Evolutionary conservation across 805 yeast genomes (phyloP), one percentile per base, ranked within the genome.

Genomic region (Metschnikowia baotianmanensis): DNA sequence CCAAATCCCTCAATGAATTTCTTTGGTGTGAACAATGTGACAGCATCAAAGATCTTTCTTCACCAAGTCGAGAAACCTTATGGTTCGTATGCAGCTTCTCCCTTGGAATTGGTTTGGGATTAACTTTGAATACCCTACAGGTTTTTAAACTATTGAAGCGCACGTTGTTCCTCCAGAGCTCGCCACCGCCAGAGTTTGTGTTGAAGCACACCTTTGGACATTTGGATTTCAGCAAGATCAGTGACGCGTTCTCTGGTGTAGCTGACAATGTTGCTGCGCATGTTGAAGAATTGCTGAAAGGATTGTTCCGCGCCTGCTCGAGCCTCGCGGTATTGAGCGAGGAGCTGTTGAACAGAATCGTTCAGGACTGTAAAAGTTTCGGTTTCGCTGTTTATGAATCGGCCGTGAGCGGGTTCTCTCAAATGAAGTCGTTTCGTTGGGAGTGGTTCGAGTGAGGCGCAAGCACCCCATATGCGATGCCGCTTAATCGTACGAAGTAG

Each of bases 101-200:
- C 1, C 21, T 67, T 17, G 72, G 72, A 1, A 51, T 67, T 25
- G 69, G 72, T 1, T 50, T 69, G 15, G 72, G 74, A 2, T 42
- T 46, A 8, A 23, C 50, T 2, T 20, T 48, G 19, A 40, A 62
- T 8, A 44, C 65, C 12, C 47, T 57, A 5, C 52, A 54, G 8
- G 30, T 51, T 4, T 28, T 50, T 31, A 31, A 29, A n/a, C 17
- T 35, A 8, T n/a, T 36, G 7, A 31, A 34, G 25, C 24, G 37
- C 17, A 13, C 34, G 13, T 19, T 40, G 29, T 40, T 40, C 12
- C 12, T 40, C 15, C 19, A 24, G 6, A 8, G 24, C 3, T 16
- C 39, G 6, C 22, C 36, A 15, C 3, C 31, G 6, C 31, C 34
- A 3, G 29, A 34, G n/a, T 17, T n/a, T 12, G 21, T 25, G 5